phyloP scores from a whole-genome alignment of 2,329 filamentous ascomycete genomes.

The Kalmusia sp. region DNA sequence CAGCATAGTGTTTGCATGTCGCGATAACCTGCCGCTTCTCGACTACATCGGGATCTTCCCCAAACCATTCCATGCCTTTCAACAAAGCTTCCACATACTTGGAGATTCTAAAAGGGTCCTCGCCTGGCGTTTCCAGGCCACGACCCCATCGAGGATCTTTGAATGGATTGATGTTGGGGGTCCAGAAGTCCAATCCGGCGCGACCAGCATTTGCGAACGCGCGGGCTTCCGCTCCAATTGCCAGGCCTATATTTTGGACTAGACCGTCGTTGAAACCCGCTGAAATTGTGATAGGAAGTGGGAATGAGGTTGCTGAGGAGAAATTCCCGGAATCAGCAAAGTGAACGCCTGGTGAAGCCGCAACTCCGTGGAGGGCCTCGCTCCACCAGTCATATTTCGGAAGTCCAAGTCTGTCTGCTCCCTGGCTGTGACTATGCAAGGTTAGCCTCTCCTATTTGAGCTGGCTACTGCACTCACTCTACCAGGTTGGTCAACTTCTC shows the following conservation, averaged over 20 bases:
- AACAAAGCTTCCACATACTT: conserved; percentile 50
- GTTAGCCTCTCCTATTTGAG: neutral
- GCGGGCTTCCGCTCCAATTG: conserved; percentile 67
- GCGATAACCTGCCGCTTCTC: conserved; percentile 46
- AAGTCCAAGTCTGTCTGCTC: conserved; percentile 6
- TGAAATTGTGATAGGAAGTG: conserved; percentile 67
- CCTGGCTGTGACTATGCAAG: neutral
- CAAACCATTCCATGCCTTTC: conserved; percentile 18
- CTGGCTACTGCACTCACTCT: conserved; percentile 10
- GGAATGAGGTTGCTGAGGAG: conserved; percentile 69
- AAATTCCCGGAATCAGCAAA: conserved; percentile 60
- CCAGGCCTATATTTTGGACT: conserved; percentile 62
- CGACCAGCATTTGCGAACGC: conserved; percentile 69
- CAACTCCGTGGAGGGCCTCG: conserved; percentile 69
- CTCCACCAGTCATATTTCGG: conserved; percentile 51
- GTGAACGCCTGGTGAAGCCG: conserved; percentile 60
- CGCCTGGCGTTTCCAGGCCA: conserved; percentile 63
- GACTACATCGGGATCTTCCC: conserved; percentile 9
- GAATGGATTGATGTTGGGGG: conserved; percentile 72
- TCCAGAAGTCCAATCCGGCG: conserved; percentile 65
- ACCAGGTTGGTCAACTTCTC: conserved; percentile 55
- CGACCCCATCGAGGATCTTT: conserved; percentile 69
- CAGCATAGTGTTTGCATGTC: conserved; percentile 56
- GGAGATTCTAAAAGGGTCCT: conserved; percentile 60
- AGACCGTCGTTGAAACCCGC: conserved; percentile 70